These are phyloP conservation scores for Carnegiea gigantea DNA, from an alignment of 179 eudicot genomes.

Conservation along the genomic window DNA sequence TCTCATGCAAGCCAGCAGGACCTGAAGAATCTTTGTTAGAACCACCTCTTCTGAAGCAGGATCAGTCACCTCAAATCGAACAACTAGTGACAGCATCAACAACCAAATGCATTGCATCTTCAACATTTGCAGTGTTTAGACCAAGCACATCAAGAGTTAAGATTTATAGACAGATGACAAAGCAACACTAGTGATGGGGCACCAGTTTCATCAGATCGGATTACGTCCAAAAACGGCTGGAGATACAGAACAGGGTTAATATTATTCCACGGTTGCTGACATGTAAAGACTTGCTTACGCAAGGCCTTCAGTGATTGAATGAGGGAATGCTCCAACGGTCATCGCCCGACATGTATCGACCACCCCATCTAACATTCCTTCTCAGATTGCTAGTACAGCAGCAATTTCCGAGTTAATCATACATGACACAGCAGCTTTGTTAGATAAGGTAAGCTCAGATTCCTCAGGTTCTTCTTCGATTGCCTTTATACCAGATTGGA, in stretches of 20 bases:
- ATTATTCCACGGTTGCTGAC: conserved; percentile 61
- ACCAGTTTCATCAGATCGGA: conserved; percentile 78
- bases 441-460: conserved; percentile 37
- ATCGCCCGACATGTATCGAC: conserved; percentile 60
- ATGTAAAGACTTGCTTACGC: conserved; percentile 62
- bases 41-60: conserved; percentile 83
- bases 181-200: conserved; percentile 79
- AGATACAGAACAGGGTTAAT: conserved; percentile 58
- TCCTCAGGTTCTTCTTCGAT: conserved; percentile 58
- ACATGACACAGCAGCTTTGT: conserved; percentile 55
- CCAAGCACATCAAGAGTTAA: conserved; percentile 61
- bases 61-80: conserved; percentile 82
- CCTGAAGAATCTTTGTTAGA: conserved; percentile 74
- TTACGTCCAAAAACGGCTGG: conserved; percentile 74
- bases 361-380: conserved; percentile 82
- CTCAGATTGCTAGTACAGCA: conserved; percentile 80
- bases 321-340: conserved; percentile 70
- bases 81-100: conserved; percentile 78
- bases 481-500: conserved; percentile 49
- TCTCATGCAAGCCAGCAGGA: conserved; percentile 77
- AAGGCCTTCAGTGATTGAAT: conserved; percentile 63
- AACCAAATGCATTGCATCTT: conserved; percentile 65
- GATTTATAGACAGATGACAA: conserved; percentile 71
- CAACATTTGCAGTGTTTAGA: conserved; percentile 49
- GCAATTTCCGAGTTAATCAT: conserved; percentile 73